Percentiles rank a stretch among this genome's conserved stretches.
phyloP scores from a whole-genome alignment of 345 rosid species.

The Salix suchowensis region DNA sequence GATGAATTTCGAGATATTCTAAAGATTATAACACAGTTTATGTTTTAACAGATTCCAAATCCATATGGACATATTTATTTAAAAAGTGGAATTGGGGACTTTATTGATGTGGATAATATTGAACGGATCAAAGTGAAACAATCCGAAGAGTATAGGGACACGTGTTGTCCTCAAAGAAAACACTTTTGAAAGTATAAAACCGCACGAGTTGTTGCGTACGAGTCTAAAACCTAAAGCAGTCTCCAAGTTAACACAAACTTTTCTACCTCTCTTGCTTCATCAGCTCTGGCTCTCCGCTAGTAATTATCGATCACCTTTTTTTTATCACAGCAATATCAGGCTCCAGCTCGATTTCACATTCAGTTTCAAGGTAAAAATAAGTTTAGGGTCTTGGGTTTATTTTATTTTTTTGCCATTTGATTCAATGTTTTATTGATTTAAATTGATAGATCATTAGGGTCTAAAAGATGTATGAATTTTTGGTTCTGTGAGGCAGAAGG shows the following conservation, averaged over 20 bases:
- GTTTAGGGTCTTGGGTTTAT: background rate
- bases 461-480: background rate
- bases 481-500: slow-evolving; percentile 9
- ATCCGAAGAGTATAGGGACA: too few species aligned
- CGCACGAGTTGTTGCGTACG: background rate
- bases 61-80: too few species aligned
- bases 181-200: too few species aligned
- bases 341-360: background rate
- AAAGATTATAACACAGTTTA: too few species aligned
- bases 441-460: background rate
- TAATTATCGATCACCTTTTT: background rate
- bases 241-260: background rate
- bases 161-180: too few species aligned
- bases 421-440: background rate
- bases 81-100: too few species aligned
- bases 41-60: too few species aligned
- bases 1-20: too few species aligned
- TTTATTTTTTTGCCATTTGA: background rate
- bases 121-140: too few species aligned
- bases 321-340: background rate
- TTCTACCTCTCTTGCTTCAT: background rate
- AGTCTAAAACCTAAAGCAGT: background rate
- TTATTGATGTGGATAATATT: too few species aligned
- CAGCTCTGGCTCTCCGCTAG: background rate
- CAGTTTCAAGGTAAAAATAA: background rate